phyloP scores from a whole-genome alignment of 2,329 filamentous ascomycete genomes.

The Verticillium nonalfalfae region DNA sequence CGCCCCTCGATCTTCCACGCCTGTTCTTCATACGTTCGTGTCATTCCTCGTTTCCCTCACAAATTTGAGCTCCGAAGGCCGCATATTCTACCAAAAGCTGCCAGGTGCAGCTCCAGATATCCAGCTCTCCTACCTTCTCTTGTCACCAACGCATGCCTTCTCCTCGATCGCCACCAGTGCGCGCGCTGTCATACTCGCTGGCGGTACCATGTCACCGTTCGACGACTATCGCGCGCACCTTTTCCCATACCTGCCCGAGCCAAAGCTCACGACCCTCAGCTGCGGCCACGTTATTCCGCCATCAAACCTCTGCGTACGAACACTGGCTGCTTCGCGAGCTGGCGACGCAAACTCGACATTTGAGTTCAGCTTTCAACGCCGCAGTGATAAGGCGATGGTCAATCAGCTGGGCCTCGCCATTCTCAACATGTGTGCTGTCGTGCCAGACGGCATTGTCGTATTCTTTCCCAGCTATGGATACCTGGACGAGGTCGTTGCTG shows the following conservation, averaged over 20 bases:
- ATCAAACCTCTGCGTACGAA: constrained; percentile 73
- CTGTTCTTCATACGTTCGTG: constrained; percentile 48
- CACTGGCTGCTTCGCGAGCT: constrained; percentile 45
- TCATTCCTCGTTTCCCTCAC: constrained; percentile 74
- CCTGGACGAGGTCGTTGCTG: constrained; percentile 63
- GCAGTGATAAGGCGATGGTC: constrained; percentile 64
- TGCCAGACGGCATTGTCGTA: constrained; percentile 84
- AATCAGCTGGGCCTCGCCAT: constrained; percentile 68
- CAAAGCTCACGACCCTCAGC: constrained; percentile 71
- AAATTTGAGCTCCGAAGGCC: constrained; percentile 70
- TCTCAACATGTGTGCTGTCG: constrained; percentile 61
- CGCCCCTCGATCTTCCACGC: constrained; percentile 31
- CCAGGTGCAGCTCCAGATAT: constrained; percentile 34
- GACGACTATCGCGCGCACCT: constrained; percentile 82
- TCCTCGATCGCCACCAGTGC: constrained; percentile 79
- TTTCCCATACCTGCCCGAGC: constrained; percentile 64
- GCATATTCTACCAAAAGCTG: constrained; percentile 55
- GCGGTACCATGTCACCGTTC: constrained; percentile 97
- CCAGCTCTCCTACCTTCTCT: constrained; percentile 73
- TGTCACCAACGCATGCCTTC: constrained; percentile 90
- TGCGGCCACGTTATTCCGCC: constrained; percentile 91
- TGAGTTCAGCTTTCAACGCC: constrained; percentile 81
- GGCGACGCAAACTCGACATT: constrained; percentile 44
- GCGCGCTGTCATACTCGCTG: constrained; percentile 81
- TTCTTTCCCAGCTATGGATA: constrained; percentile 97